Evolutionary conservation across 2,329 filamentous ascomycete genomes (phyloP), one percentile per base, ranked within the genome.

Genomic region (Monosporascus cannonballus): DNA sequence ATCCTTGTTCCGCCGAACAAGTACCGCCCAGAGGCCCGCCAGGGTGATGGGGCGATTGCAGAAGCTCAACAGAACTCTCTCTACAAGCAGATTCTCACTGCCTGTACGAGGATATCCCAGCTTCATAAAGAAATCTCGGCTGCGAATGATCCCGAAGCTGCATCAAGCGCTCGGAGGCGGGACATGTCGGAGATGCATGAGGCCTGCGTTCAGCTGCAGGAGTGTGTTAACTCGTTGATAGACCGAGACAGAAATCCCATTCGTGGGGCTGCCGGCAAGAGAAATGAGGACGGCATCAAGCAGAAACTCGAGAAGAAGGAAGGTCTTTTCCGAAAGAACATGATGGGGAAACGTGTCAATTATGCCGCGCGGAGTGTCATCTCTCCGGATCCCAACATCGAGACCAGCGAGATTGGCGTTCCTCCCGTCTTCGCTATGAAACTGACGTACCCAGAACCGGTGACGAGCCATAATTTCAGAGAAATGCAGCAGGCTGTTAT

Each of bases 281-380:
- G 85, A 52, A 87, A 90, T 50, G 89, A 95, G 56, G 92, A 96
- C 58, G 94, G 95, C 61, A 96, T 99, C 73, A 99, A 99, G 73
- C 94, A 99, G 68, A 88, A 92, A 67, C 79, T 99, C 27, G 94
- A 99, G 73, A 99, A 99, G 78, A 99, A 99, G 73, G 95, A 99
- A 67, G 94, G 94, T 59, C 79, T 99, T 30, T 99, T 99, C 77
- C 82, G 94, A 63, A 97, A 96, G 77, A 96, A 99, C 72, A 97
- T 99, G 94, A 99, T 99, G 94, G 94, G 94, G 56, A 99, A 99
- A 78, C 91, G 94, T 76, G 94, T 99, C 73, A 97, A 99, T 71
- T 97, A 94, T 69, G 94, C 94, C 48, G 94, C 94, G 38, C 87
- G 94, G 69, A 96, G 89, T 79, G 94, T 99, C 69, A 99, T 99